Base-by-base conservation (phyloP, 2,329 filamentous ascomycete genomes). In the Fusarium bactridioides region DNA sequence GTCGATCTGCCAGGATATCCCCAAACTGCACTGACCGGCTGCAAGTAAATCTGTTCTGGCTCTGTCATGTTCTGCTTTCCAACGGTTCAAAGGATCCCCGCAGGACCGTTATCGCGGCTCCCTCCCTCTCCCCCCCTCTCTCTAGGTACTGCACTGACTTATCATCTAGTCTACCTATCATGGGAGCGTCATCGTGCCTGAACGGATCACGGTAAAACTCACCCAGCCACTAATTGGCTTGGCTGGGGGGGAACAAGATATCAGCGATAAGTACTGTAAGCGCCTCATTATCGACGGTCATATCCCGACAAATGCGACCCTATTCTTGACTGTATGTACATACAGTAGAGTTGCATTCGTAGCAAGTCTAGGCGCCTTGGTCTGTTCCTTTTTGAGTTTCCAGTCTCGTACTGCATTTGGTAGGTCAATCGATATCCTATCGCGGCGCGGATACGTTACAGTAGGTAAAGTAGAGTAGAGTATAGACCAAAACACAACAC, bases 1-100 rank as follows among this genome's bases (percentile, higher is more conserved):
- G 67, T 75, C 70, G 61, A 77, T 77, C 62, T 63, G 54, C 56
- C 45, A 64, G 59, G 61, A 64, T 62, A 69, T 66, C 58, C 59
- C 38, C 63, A 60, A 58, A 40, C 33, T 67, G 61, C 63, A 27
- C 66, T 78, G 76, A 78, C 75, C 76, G 75, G 74, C 71, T 76
- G 70, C 75, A 77, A 69, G 68, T 69, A 64, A 69, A 66, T 70
- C 68, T 51, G 57, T 47, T 67, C 48, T 58, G 55, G 45, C 43
- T 57, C 41, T 47, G 55, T 29, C 35, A 40, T 41, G 21, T 27
- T 40, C 23, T 40, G 50, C 50, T 54, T 44, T 37, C 15, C 5
- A 50, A 58, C 31, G 31, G 29, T 29, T 50, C 59, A 61, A 63
- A 57, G 47, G 35, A 60, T 59, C 61, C 54, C 50, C 66, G 31